Conservation (phyloP, 768 basidiomycete genomes). For the Gelatoporia subvermispora region DNA sequence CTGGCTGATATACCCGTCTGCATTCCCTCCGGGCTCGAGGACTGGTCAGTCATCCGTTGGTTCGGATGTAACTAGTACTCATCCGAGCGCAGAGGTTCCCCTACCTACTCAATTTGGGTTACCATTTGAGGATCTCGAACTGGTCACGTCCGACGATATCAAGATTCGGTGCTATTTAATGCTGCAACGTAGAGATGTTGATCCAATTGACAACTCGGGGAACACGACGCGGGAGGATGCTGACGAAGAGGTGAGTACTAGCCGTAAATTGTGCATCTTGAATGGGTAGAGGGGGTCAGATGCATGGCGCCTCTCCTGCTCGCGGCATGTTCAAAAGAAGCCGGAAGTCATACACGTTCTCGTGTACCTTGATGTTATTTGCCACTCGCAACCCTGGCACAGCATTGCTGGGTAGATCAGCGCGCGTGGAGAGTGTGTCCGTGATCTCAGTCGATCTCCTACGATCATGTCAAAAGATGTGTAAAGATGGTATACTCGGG, state of each 20-base stretch:
- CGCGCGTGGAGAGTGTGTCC: no score
- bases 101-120: slow-evolving; percentile 65
- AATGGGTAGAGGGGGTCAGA: no score
- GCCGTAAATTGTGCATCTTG: no score
- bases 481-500: no score
- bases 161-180: slow-evolving; percentile 77
- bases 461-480: no score
- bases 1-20: slow-evolving; percentile 86
- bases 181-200: slow-evolving; percentile 50
- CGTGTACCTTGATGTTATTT: no score
- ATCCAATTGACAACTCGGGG: slow-evolving; percentile 21
- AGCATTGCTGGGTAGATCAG: no score
- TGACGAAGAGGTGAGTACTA: slow-evolving; percentile 52
- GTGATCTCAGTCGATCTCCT: no score
- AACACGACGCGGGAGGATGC: slow-evolving; percentile 51
- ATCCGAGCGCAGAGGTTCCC: slow-evolving; percentile 52
- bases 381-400: no score
- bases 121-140: slow-evolving; percentile 67
- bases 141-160: slow-evolving; percentile 69
- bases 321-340: no score
- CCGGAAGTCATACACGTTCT: no score
- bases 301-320: no score
- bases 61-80: not conserved
- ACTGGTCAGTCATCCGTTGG: slow-evolving; percentile 41
- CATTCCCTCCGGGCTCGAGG: slow-evolving; percentile 75